Evolutionary conservation across 208 protist species (phyloP).

Genomic region (Entamoeba moshkovskii): DNA sequence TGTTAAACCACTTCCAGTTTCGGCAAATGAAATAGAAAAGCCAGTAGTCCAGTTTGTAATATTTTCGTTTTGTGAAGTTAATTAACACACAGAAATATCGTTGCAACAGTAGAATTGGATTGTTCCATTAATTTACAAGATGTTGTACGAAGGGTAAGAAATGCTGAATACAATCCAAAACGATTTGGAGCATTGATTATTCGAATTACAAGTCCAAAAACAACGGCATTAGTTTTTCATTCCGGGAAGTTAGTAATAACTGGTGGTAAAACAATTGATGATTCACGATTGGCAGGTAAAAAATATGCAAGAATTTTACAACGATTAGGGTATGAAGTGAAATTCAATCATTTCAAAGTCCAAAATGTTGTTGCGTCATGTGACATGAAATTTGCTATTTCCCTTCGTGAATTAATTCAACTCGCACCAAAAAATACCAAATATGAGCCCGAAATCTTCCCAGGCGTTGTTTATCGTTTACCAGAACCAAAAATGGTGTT

Average conservation of each 20-base stretch:
- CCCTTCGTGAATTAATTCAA: not conserved
- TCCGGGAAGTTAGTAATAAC: conserved; percentile 8
- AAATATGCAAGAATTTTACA: conserved; percentile 4
- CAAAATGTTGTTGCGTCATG: not conserved
- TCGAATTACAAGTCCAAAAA: conserved; percentile 1
- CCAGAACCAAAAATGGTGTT: conserved; percentile 11
- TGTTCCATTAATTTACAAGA: not conserved
- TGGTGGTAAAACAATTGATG: not conserved
- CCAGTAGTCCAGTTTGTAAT: not conserved
- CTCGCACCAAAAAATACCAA: not conserved
- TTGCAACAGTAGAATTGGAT: conserved; percentile 8
- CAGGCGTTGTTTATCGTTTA: conserved; percentile 18
- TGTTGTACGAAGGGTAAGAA: not conserved
- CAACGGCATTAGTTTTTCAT: conserved; percentile 6
- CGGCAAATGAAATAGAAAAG: not conserved
- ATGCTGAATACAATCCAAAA: conserved; percentile 16
- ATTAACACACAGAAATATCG: not conserved
- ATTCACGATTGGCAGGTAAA: not conserved
- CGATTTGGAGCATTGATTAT: not conserved
- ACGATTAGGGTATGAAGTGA: not conserved
- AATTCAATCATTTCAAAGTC: not conserved
- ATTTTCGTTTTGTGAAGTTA: not conserved
- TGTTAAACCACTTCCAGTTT: not conserved
- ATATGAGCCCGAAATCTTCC: conserved; percentile 27
- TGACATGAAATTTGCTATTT: not conserved